Base-by-base conservation (phyloP, 345 rosid genomes). In the Acer negundo region DNA sequence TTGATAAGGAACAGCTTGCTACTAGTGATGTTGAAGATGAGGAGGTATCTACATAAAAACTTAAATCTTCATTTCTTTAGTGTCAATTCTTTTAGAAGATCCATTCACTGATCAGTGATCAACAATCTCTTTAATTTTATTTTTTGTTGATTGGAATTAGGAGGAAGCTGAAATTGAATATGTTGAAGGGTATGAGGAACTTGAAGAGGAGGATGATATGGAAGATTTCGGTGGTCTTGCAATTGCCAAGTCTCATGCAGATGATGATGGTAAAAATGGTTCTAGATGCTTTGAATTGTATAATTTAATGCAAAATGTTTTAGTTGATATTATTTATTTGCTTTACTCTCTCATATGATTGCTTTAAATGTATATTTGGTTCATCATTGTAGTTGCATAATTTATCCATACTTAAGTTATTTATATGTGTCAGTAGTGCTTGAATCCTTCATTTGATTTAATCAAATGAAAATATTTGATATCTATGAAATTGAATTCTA, bases 121-220 rank as follows among this genome's bases (percentile, higher is more conserved):
- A 20, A 16, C 31, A 24, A 71, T 12, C 68, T 51, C 17, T 49
- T 17, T 28, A 51, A 38, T 7, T 67, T n/a, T 26, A 3, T 49
- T 53, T 67, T 7, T 53, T 64, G 46, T 55, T 62, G 58, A n/a
- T 73, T 56, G 72, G 72, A 79, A 80, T 78, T 68, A 79, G 79
- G 89, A 89, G 97, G 99, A 88, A 74, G 80, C 80, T 69, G 87
- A 85, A 75, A 80, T 86, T 65, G 97, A 96, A 84, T 96, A 86
- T 79, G 94, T 96, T 70, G 97, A 93, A 84, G 94, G 89, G 40
- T 84, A 82, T 72, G 92, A 90, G 61, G 98, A 87, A 58, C 90
- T 93, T 26, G 97, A 90, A 76, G 95, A 86, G 72, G 98, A 93
- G 79, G 94, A 92, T 19, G 99, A 96, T 73, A 96, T 96, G 38